Evolutionary conservation across 352 stramenopile genomes (phyloP), one percentile per base, ranked within the genome.

Genomic region (Phytophthora vignae): DNA sequence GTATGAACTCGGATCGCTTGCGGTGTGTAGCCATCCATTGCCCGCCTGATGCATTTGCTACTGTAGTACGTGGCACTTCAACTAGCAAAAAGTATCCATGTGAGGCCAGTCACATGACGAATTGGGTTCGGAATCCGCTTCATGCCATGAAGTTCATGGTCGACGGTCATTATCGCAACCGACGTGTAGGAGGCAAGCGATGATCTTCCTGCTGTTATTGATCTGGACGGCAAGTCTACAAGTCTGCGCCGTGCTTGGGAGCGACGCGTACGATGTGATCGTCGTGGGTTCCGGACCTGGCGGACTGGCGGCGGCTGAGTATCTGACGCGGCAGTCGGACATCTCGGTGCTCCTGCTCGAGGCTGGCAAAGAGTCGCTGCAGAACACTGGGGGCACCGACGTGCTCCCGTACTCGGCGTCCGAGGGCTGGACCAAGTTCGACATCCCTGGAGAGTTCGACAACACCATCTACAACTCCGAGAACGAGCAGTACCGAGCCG

Each of bases 221-320:
- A 46, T 76, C 7, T 60, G 21, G 17, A 8, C 25, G 36, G 21
- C 21, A 4, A 31, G 21, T 38, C 36, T 64, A 7, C 31, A 36
- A n/a, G 19, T 33, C 10, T 8, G 25, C 21, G 22, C 49, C 14
- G 68, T 36, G 1, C 15, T 55, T 22, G 44, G 64, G 11, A 55
- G 60, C 10, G 69, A 70, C 14, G 53, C 64, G 27, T 90, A 84
- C 74, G 79, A 91, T 42, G 82, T 90, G 27, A 74, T 91, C 50
- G 66, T 92, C 49, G 67, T 93, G 31, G 83, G 85, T 38, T 85
- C 73, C 38, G 83, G 83, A 1, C 83, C 83, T 14, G 83, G 80
- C n/a, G 85, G 82, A 1, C 70, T 91, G 33, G 74, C 88, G 10
- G 85, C 82, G 2, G 80, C 83, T 27, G 82, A 91, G 72, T 86